These are phyloP conservation scores for Delonix regia DNA, from an alignment of 306 rosid genomes.

Conservation along the genomic window DNA sequence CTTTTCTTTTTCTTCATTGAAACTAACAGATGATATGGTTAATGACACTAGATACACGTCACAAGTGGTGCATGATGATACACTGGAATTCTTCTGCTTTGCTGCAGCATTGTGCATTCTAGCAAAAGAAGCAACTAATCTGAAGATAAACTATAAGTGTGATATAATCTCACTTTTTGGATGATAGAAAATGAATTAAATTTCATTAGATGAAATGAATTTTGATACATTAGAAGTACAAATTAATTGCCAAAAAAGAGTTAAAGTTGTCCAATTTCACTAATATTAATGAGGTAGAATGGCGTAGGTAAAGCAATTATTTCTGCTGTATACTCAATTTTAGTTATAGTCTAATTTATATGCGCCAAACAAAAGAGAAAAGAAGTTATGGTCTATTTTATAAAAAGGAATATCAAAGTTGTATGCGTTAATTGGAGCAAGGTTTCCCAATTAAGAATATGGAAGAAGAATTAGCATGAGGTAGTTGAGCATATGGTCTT, in stretches of 20 bases:
- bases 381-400: not conserved
- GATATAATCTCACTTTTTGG: not conserved
- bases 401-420: too few species aligned
- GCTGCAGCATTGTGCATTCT: not conserved
- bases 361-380: too few species aligned
- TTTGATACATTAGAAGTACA: not conserved
- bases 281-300: not conserved
- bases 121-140: not conserved
- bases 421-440: not conserved
- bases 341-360: not conserved
- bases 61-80: not conserved
- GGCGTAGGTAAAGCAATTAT: not conserved
- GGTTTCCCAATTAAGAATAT: not conserved
- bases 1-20: not conserved
- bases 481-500: not conserved
- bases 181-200: not conserved
- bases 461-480: not conserved
- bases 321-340: not conserved
- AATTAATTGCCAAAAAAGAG: not conserved
- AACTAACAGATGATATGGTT: constrained; percentile 10
- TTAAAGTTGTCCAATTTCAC: not conserved
- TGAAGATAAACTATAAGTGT: not conserved
- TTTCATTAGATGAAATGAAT: not conserved
- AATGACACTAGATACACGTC: not conserved
- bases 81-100: not conserved